Percentiles rank a stretch among this genome's conserved stretches.
These are phyloP conservation scores for Jamesozyma spencerorum DNA, from an alignment of 805 yeast species.

Conservation along the genomic window DNA sequence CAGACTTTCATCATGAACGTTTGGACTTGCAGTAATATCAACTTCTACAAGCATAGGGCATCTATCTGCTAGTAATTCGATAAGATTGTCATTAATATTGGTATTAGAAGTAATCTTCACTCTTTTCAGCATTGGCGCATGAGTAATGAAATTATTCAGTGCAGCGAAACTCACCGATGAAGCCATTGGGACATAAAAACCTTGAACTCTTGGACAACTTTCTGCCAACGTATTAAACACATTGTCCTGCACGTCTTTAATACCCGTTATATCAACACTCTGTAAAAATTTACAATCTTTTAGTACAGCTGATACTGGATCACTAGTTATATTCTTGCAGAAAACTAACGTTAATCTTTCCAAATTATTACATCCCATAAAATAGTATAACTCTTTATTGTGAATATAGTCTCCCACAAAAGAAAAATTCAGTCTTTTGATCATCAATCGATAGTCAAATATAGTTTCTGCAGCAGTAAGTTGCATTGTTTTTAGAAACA, in stretches of 20 bases:
- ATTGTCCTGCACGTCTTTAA: slow-evolving; percentile 57
- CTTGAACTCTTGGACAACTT: slow-evolving; percentile 72
- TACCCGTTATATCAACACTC: slow-evolving; percentile 81
- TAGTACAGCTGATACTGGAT: slow-evolving; percentile 53
- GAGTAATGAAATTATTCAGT: slow-evolving; percentile 44
- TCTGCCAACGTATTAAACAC: slow-evolving; percentile 59
- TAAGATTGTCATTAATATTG: slow-evolving; percentile 53
- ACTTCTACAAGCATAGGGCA: slow-evolving; percentile 83
- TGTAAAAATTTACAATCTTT: slow-evolving; percentile 61
- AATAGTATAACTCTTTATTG: slow-evolving; percentile 51
- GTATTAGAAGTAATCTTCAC: slow-evolving; percentile 70
- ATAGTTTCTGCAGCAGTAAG: slow-evolving; percentile 32
- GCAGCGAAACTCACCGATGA: slow-evolving; percentile 59
- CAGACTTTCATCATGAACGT: slow-evolving; percentile 57
- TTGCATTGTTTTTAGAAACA: slow-evolving; percentile 29
- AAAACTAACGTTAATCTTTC: slow-evolving; percentile 82
- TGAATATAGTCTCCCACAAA: slow-evolving; percentile 59
- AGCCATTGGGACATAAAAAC: slow-evolving; percentile 83
- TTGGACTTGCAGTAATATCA: slow-evolving; percentile 76
- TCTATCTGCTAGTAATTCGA: slow-evolving; percentile 50
- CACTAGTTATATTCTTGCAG: slow-evolving; percentile 55
- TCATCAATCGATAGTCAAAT: slow-evolving; percentile 59
- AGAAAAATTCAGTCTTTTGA: slow-evolving; percentile 73
- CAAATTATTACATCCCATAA: slow-evolving; percentile 62
- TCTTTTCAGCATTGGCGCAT: slow-evolving; percentile 71